Conservation (phyloP, 2,329 filamentous ascomycete genomes). For the Colletotrichum sidae region DNA sequence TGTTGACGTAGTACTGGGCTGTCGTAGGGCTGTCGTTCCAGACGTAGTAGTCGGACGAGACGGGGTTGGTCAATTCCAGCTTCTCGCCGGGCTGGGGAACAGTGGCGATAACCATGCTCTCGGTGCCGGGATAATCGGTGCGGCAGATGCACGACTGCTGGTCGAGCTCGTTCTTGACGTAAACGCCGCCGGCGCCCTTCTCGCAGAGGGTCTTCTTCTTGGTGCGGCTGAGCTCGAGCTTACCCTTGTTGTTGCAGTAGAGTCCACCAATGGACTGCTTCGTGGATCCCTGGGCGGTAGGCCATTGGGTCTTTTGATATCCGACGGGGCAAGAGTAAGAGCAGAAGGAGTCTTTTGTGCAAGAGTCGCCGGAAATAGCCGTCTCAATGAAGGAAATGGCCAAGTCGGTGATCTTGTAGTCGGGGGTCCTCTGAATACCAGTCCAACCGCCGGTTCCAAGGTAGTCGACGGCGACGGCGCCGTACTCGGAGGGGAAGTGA, state of each 20-base stretch:
- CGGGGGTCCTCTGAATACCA: conserved; percentile 76
- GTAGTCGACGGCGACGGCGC: conserved; percentile 78
- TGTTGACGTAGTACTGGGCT: conserved; percentile 98
- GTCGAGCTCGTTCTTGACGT: conserved; percentile 79
- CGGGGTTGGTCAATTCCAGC: conserved; percentile 79
- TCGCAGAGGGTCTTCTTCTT: conserved; percentile 79
- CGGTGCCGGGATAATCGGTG: conserved; percentile 95
- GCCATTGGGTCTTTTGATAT: conserved; percentile 95
- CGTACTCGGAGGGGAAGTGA: conserved; percentile 83
- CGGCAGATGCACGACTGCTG: conserved; percentile 82
- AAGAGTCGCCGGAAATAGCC: conserved; percentile 69
- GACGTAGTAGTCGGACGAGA: conserved; percentile 77
- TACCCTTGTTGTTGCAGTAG: conserved; percentile 78
- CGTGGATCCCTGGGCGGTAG: conserved; percentile 78
- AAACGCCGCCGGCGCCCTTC: conserved; percentile 75
- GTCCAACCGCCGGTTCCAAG: conserved; percentile 80
- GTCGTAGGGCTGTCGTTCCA: conserved; percentile 83
- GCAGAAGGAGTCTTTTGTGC: conserved; percentile 77
- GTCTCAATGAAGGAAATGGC: conserved; percentile 75
- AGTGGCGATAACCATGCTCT: conserved; percentile 86
- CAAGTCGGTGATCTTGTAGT: conserved; percentile 59
- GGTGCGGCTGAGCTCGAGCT: conserved; percentile 81
- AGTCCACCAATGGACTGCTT: conserved; percentile 91
- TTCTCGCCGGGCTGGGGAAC: conserved; percentile 69
- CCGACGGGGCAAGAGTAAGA: conserved; percentile 94